Conservation (phyloP, 257 asterid species). For the Striga asiatica region DNA sequence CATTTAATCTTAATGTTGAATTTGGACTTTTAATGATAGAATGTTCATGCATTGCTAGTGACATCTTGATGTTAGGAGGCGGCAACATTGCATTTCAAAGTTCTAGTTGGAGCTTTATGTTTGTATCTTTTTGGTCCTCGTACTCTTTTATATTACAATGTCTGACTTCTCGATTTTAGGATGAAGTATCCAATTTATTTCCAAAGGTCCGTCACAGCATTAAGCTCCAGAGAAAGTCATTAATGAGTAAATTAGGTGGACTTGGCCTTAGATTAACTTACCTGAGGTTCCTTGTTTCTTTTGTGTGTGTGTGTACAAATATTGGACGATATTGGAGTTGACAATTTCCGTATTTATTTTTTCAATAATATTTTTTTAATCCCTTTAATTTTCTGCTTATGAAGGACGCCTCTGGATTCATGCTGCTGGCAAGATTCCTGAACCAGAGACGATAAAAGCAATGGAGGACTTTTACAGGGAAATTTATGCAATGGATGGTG, state of each 20-base stretch:
- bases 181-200: no score
- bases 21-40: neutral
- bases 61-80: neutral
- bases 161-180: neutral
- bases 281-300: no score
- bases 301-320: no score
- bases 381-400: constrained; percentile 3
- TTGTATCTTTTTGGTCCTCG: no score
- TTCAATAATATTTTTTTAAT: no score
- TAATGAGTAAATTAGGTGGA: neutral
- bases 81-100: neutral
- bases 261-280: neutral
- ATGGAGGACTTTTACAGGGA: constrained; percentile 93
- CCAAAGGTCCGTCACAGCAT: no score
- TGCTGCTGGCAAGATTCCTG: constrained; percentile 93
- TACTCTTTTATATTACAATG: no score
- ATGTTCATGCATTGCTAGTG: neutral
- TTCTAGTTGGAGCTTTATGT: neutral
- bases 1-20: neutral
- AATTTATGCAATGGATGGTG: constrained; percentile 73
- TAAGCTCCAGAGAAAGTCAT: neutral
- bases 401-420: constrained; percentile 96
- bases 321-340: no score
- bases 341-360: no score
- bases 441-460: constrained; percentile 78